These are phyloP conservation scores for Stemphylium lycopersici DNA, from an alignment of 2,329 filamentous ascomycete species.

Conservation along the genomic window DNA sequence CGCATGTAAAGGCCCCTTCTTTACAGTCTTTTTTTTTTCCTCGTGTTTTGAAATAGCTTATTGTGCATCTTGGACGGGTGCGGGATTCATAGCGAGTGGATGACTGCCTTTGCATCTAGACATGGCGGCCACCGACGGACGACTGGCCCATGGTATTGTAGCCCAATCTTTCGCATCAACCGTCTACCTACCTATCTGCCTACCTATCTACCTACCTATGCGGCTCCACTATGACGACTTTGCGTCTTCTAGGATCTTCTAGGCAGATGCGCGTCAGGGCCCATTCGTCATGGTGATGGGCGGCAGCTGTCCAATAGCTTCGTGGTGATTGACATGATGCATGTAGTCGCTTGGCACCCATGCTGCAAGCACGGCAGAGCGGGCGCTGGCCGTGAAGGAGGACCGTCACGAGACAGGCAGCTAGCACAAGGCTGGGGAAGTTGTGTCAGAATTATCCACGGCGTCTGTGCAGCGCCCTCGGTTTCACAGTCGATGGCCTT, in stretches of 20 bases:
- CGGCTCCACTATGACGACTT: background rate
- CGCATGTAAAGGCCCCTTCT: constrained; percentile 53
- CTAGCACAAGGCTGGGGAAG: too few species aligned
- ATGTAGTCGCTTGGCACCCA: constrained; percentile 2
- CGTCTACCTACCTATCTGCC: too few species aligned
- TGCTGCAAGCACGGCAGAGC: too few species aligned
- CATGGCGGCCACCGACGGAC: background rate
- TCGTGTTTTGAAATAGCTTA: background rate
- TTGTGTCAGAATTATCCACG: background rate
- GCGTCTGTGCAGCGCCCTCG: constrained; percentile 8
- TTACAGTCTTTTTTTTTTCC: background rate
- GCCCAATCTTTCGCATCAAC: too few species aligned
- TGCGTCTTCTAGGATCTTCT: background rate
- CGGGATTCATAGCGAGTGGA: background rate
- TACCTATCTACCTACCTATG: background rate
- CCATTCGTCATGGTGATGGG: constrained; percentile 11
- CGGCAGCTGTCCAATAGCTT: constrained; percentile 14
- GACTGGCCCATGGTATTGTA: too few species aligned
- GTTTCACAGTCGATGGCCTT: constrained; percentile 3
- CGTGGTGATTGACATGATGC: constrained; percentile 1
- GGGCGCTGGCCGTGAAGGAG: too few species aligned
- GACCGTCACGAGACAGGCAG: too few species aligned
- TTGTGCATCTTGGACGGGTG: background rate
- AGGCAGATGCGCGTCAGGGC: background rate
- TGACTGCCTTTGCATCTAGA: background rate